phyloP scores from a whole-genome alignment of 148 eudicot species.

The Rhododendron griersonianum region DNA sequence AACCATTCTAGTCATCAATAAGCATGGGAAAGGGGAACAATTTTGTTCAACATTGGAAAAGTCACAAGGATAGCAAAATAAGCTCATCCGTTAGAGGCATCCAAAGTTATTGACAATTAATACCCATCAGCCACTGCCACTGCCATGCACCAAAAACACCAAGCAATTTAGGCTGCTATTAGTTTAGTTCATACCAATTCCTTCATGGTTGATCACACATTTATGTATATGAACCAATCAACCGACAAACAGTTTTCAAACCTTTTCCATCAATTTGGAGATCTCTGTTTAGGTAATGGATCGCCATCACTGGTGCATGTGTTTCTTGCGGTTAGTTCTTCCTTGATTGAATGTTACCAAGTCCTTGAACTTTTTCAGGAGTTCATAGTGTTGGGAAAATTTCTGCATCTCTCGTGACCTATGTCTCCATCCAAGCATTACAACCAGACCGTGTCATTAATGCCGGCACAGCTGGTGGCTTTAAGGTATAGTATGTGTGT shows the following conservation, averaged over 20 bases:
- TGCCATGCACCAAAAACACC: not conserved
- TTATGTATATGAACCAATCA: not conserved
- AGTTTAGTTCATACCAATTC: not conserved
- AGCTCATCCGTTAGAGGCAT: not conserved
- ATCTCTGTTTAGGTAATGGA: not conserved
- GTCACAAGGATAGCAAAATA: not conserved
- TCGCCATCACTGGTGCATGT: not conserved
- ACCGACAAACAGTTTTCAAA: not conserved
- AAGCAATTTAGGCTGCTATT: not conserved
- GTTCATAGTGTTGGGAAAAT: conserved; percentile 89
- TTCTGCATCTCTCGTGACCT: conserved; percentile 82
- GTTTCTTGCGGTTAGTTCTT: not conserved
- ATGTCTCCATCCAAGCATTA: conserved; percentile 83
- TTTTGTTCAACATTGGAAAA: not conserved
- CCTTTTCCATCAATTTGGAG: not conserved
- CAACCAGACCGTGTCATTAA: conserved; percentile 89
- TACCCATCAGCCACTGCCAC: no score
- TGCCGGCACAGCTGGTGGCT: conserved; percentile 99
- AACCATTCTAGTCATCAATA: not conserved
- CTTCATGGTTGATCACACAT: not conserved
- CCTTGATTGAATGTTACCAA: conserved; percentile 6
- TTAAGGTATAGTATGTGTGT: conserved; percentile 47
- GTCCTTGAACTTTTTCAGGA: conserved; percentile 39
- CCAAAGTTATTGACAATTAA: not conserved
- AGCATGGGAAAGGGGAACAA: not conserved